Evolutionary conservation across 2,329 filamentous ascomycete species (phyloP).

Genomic region (Periconia sp.): DNA sequence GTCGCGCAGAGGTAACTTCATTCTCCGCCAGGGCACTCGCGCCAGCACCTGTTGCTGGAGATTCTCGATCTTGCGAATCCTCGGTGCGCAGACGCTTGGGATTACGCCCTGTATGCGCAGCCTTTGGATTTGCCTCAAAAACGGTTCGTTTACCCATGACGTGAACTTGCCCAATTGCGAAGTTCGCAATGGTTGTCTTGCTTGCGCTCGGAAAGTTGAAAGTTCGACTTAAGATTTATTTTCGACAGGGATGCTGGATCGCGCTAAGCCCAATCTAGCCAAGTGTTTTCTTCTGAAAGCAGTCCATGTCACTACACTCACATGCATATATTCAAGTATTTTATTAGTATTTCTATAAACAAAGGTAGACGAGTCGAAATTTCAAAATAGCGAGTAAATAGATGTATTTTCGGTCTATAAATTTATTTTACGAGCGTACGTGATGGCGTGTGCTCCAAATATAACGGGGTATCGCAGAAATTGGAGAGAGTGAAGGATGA

Average conservation of each 20-base stretch:
- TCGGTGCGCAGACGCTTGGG: conserved; percentile 37
- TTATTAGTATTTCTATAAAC: neutral
- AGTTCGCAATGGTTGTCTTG: neutral
- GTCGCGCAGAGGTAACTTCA: conserved; percentile 36
- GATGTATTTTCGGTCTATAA: neutral
- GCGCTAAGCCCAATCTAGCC: neutral
- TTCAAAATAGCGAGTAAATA: neutral
- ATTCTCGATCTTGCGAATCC: conserved; percentile 25
- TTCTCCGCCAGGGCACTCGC: conserved; percentile 15
- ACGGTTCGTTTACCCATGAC: conserved; percentile 38
- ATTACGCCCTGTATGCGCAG: conserved; percentile 23
- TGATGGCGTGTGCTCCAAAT: neutral
- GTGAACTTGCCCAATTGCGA: neutral
- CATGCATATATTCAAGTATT: neutral
- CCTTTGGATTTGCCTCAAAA: conserved; percentile 30
- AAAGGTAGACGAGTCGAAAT: neutral
- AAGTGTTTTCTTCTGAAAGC: neutral
- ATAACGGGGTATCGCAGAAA: conserved; percentile 11
- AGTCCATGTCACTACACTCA: neutral
- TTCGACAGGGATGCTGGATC: neutral
- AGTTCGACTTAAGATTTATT: neutral
- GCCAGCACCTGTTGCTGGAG: conserved; percentile 13
- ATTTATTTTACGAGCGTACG: neutral
- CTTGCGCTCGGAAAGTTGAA: neutral
- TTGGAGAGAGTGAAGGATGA: conserved; percentile 1